Evolutionary conservation across 169 alveolate species (phyloP), one percentile per base, ranked within the genome.

Genomic region (Theileria equi): DNA sequence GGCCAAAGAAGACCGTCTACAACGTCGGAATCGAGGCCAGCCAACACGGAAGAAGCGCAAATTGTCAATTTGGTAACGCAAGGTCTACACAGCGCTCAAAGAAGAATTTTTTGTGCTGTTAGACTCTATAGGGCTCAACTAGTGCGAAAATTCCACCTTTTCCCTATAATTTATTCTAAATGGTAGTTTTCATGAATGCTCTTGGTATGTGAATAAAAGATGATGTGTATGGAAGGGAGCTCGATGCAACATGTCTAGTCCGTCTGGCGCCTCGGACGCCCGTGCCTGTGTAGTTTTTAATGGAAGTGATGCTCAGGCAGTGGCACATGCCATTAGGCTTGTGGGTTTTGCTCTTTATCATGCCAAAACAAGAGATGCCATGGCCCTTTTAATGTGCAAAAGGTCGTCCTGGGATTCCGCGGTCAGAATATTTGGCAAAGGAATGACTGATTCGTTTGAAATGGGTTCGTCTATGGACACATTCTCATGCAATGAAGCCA

Each of bases 51-150:
- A 63, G 73, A 43, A 50, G 26, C 34, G 50, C 57, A 54, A 57
- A 16, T 21, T 35, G 29, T 5, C 68, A 38, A 21, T 19, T 59
- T 59, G 43, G 26, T 2, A 6, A 23, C 34, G 84, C 68, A 52
- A 62, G 65, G 34, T 45, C 48, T 43, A 54, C 40, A 64, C 61
- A 62, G 52, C 84, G 84, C 49, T 60, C 63, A 35, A 41, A 74
- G 17, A 74, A 36, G 70, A 65, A 65, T 64, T 74, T 74, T 60
- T 47, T 74, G 16, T 74, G 84, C 64, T 74, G 84, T 62, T 74
- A 57, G 62, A 16, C 29, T 13, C 29, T 53, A 28, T 53, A 53
- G 31, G 31, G 62, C 63, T 13, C 21, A 5, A 53, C 21, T 31
- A 25, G 25, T 1, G 13, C 25, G 13, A 38, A 38, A 38, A 38